Base-by-base conservation (phyloP, 177 flowering plant genomes). In the Tripterygium wilfordii region DNA sequence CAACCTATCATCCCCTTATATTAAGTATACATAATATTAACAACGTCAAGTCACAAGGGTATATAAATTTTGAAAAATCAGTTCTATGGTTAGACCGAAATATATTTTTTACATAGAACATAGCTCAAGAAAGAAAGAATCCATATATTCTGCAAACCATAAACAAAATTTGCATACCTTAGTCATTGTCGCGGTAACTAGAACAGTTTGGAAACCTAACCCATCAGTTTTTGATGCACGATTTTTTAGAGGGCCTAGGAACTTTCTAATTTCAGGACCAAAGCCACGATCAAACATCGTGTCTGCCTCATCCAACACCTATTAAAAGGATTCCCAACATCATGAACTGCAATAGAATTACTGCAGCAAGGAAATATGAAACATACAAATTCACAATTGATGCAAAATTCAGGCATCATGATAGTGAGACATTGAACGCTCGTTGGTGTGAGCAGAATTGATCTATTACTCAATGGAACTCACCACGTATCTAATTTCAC, bases 211-310 rank as follows among this genome's bases (percentile, higher is more conserved):
- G 63, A 77, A 90, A 26, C 88, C 96, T 53, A 53, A 52, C 45
- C 70, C 95, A 51, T 71, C 69, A 36, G 79, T 33, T 61, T 81
- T 88, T 14, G 66, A 58, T 28, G 85, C 80, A 62, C 95, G 96
- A 45, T 78, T 63, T 44, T 75, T 88, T 48, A 90, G 49, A 21
- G 98, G 98, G 26, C 49, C 76, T 52, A 90, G 74, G 72, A 90
- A 90, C 52, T 90, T 83, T 46, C 76, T 83, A 29, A 90, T 85
- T 31, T 90, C 98, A 50, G 98, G 98, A 48, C 96, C 98, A 75
- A 90, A 90, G 23, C 98, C 98, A 48, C 73, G 89, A 73, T 90
- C 98, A 74, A 90, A 90, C 98, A 90, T 90, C 49, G 96, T 90
- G 61, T 90, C 98, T 19, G 98, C 95, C 69, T 90, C 98, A 72